phyloP scores from a whole-genome alignment of 2,329 filamentous ascomycete genomes.

The Hypoxylon rubiginosum region DNA sequence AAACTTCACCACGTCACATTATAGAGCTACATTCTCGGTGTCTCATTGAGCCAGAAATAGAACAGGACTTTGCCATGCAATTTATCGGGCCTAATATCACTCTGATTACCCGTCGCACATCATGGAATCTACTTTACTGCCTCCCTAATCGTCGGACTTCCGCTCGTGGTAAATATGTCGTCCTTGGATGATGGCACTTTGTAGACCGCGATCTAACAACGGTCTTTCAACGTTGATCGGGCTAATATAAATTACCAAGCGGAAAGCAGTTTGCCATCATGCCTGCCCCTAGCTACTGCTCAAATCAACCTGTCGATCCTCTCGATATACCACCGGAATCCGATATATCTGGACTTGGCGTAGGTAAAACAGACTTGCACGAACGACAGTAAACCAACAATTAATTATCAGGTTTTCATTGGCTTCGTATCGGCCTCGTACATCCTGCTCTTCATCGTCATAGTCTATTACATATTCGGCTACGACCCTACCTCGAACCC shows the following conservation, averaged over 20 bases:
- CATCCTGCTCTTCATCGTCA: slow-evolving; percentile 10
- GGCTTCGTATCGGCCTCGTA: slow-evolving; percentile 20
- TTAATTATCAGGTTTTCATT: slow-evolving; percentile 10
- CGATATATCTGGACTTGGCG: slow-evolving; percentile 21
- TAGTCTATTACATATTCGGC: slow-evolving; percentile 23
- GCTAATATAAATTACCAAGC: background rate
- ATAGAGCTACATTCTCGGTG: background rate
- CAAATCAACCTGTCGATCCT: slow-evolving; percentile 6
- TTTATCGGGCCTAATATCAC: background rate
- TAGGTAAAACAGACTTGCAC: background rate
- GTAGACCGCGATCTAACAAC: background rate
- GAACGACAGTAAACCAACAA: background rate
- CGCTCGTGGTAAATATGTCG: background rate
- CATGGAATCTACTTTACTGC: background rate
- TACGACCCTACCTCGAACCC: slow-evolving; percentile 19
- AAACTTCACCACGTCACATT: background rate
- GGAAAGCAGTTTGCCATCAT: background rate
- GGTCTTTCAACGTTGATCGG: background rate
- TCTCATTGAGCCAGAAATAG: background rate
- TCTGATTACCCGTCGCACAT: background rate
- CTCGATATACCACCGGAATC: slow-evolving; percentile 7
- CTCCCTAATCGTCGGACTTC: background rate
- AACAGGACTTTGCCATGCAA: background rate
- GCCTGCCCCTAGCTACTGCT: slow-evolving; percentile 1
- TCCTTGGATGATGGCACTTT: background rate